A percentile compares a stretch with the other conserved stretches of the same genome.
These are phyloP conservation scores for Colletotrichum tropicicola DNA, from an alignment of 2,329 filamentous ascomycete species.

Conservation along the genomic window DNA sequence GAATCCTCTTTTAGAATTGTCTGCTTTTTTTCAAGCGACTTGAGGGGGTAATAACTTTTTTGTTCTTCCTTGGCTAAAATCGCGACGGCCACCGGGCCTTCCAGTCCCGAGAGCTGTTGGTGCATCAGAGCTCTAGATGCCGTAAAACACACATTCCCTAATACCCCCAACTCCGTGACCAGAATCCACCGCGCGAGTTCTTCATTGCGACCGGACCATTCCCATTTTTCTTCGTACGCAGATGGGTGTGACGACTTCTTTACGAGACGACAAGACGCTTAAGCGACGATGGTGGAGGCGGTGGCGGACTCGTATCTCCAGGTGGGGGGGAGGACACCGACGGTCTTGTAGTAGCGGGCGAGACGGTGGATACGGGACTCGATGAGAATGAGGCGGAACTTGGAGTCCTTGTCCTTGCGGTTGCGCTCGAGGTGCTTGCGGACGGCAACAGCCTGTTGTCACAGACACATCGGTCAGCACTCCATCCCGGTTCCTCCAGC, in stretches of 20 bases:
- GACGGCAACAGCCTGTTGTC: conserved; percentile 85
- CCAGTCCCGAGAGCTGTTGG: conserved; percentile 33
- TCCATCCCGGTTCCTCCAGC: neutral
- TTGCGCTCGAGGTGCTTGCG: conserved; percentile 99
- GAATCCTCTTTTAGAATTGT: conserved; percentile 5
- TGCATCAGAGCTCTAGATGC: conserved; percentile 55
- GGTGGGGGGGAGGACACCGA: conserved; percentile 83
- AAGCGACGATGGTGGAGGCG: conserved; percentile 92
- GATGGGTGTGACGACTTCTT: conserved; percentile 16
- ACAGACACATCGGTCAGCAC: neutral
- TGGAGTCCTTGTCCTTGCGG: conserved; percentile 99
- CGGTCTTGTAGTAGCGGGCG: conserved; percentile 99
- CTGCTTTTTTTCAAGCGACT: conserved; percentile 24
- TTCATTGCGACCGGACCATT: neutral
- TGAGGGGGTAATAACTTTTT: conserved; percentile 7
- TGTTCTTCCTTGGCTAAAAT: conserved; percentile 19
- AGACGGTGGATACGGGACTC: conserved; percentile 99
- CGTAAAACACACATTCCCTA: conserved; percentile 39
- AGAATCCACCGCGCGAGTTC: conserved; percentile 42
- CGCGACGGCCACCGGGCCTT: conserved; percentile 16
- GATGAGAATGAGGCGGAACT: conserved; percentile 99
- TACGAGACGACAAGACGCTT: conserved; percentile 51
- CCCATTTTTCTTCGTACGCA: conserved; percentile 13
- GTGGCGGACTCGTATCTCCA: conserved; percentile 99
- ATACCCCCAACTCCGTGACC: conserved; percentile 54